These are phyloP conservation scores for Termitomyces sp. DNA, from an alignment of 768 basidiomycete species.

Conservation along the genomic window DNA sequence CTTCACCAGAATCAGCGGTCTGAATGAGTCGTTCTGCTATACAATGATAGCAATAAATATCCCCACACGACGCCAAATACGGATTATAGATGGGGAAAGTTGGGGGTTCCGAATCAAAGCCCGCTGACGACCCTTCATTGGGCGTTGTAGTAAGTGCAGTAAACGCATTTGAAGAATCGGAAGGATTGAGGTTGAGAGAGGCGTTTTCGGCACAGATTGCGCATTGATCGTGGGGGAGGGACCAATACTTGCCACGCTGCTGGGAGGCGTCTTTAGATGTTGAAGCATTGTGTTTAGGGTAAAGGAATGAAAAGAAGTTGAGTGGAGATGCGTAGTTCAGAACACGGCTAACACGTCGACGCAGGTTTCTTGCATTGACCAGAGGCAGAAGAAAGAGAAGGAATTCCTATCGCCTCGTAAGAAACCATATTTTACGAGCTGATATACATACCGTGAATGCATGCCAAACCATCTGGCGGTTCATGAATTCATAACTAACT, in stretches of 20 bases:
- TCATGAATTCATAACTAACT: slow-evolving; percentile 98
- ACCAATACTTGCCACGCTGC: slow-evolving; percentile 57
- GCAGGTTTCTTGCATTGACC: slow-evolving; percentile 60
- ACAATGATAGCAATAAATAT: slow-evolving; percentile 93
- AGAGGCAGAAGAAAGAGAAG: slow-evolving; percentile 88
- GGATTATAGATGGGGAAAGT: slow-evolving; percentile 70
- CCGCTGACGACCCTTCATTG: slow-evolving; percentile 15
- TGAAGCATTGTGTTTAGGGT: slow-evolving; percentile 13
- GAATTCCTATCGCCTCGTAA: slow-evolving; percentile 65
- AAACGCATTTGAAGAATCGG: slow-evolving; percentile 48
- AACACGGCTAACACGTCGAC: slow-evolving; percentile 45
- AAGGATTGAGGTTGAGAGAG: slow-evolving; percentile 49
- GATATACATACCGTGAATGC: slow-evolving; percentile 78
- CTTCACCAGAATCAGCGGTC: slow-evolving; percentile 58
- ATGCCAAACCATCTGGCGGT: slow-evolving; percentile 99
- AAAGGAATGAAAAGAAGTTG: slow-evolving; percentile 24
- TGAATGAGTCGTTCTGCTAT: slow-evolving; percentile 78
- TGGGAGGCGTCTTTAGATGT: slow-evolving; percentile 5
- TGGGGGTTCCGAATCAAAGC: slow-evolving; percentile 37
- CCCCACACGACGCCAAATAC: slow-evolving; percentile 78
- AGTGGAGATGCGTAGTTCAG: slow-evolving; percentile 23
- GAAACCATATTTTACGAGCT: slow-evolving; percentile 4
- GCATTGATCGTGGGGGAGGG: slow-evolving; percentile 71
- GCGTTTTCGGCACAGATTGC: slow-evolving; percentile 86
- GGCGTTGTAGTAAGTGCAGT: slow-evolving; percentile 23